Percentiles rank a stretch among this genome's conserved stretches.
Evolutionary conservation across 257 asterid genomes (phyloP).

Genomic region (Petunia axillaris): DNA sequence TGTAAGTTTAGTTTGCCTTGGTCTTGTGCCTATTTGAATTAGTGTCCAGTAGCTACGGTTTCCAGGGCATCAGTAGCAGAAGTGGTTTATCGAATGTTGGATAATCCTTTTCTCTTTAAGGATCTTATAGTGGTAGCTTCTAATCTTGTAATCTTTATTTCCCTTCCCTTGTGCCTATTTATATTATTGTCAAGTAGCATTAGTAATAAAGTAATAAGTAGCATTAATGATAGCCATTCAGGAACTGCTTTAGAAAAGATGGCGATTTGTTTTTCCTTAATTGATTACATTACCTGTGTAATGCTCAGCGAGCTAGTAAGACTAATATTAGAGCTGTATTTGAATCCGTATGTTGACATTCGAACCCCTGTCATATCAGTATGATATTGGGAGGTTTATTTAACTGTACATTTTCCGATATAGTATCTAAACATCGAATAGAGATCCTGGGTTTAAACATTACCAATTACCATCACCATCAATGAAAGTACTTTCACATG

Average conservation of each 20-base stretch:
- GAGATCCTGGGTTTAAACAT: background rate
- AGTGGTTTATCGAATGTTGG: conserved; percentile 4
- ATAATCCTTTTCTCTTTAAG: background rate
- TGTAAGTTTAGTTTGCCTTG: background rate
- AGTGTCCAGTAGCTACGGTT: background rate
- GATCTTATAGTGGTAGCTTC: conserved; percentile 15
- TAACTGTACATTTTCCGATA: background rate
- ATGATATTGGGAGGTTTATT: background rate
- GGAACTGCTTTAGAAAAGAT: background rate
- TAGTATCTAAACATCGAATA: background rate
- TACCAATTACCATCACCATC: too few species aligned
- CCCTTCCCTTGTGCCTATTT: background rate
- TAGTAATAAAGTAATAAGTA: background rate
- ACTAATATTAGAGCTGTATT: background rate
- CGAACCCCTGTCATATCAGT: conserved; percentile 7
- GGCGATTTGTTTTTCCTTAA: background rate
- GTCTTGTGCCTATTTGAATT: background rate
- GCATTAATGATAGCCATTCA: background rate
- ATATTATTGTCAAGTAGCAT: conserved; percentile 10
- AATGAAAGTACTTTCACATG: too few species aligned
- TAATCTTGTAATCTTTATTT: conserved; percentile 16
- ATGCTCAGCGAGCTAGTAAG: conserved; percentile 6
- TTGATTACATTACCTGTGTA: background rate
- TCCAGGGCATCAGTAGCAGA: conserved; percentile 4
- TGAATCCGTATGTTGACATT: background rate